phyloP scores from a whole-genome alignment of 352 stramenopile genomes.

The Globisporangium cederbergense region DNA sequence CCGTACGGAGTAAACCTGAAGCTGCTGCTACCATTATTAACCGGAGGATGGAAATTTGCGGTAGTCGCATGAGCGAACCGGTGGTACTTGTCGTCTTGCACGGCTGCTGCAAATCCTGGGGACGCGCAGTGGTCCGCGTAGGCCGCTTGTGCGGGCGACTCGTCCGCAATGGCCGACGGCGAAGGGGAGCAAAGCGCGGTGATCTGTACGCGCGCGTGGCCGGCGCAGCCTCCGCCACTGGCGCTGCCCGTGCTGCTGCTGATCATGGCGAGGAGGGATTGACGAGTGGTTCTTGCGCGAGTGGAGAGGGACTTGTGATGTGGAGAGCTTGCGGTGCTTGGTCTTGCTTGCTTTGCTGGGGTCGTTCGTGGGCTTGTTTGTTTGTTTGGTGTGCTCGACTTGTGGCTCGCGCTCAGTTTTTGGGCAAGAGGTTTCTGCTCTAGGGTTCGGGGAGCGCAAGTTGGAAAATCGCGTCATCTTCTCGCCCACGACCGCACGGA shows the following conservation, averaged over 20 bases:
- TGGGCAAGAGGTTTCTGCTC: too few species aligned
- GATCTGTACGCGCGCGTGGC: slow-evolving; percentile 18
- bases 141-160: background rate
- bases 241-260: background rate
- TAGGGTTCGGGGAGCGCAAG: too few species aligned
- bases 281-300: background rate
- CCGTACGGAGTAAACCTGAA: background rate
- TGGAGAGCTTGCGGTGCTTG: background rate
- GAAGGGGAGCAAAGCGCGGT: slow-evolving; percentile 10
- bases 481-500: too few species aligned
- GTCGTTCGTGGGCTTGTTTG: background rate
- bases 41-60: background rate
- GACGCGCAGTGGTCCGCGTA: background rate
- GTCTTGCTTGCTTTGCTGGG: background rate
- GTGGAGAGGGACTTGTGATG: too few species aligned
- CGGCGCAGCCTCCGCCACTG: background rate
- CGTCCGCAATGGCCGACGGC: background rate
- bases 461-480: too few species aligned
- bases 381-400: background rate
- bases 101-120: background rate
- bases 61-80: background rate
- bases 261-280: background rate
- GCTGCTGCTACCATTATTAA: too few species aligned
- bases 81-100: background rate
- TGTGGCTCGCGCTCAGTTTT: too few species aligned